These are phyloP conservation scores for Ascochyta koolunga DNA, from an alignment of 2,329 filamentous ascomycete genomes.

Conservation along the genomic window DNA sequence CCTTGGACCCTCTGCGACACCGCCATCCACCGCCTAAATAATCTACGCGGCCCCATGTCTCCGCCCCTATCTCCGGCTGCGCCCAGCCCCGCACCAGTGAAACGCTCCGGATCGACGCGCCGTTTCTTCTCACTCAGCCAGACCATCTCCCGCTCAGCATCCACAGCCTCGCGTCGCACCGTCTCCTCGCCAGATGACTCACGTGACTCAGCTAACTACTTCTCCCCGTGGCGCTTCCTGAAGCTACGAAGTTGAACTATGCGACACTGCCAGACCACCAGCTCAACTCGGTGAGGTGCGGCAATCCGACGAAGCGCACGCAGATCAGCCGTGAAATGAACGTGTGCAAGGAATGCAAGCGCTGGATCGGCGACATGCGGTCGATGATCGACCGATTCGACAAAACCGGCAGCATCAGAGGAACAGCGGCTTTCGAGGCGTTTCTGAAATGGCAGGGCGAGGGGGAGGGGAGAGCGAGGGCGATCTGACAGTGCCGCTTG, in stretches of 20 bases:
- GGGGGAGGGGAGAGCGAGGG: conserved; percentile 23
- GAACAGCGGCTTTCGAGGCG: conserved; percentile 38
- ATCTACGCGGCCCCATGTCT: conserved; percentile 36
- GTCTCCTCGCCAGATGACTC: conserved; percentile 17
- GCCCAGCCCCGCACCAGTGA: conserved; percentile 18
- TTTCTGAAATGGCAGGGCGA: conserved; percentile 37
- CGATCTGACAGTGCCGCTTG: conserved; percentile 30
- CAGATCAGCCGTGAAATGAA: conserved; percentile 32
- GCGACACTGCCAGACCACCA: conserved; percentile 36
- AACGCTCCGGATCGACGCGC: conserved; percentile 29
- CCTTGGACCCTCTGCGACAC: conserved; percentile 39
- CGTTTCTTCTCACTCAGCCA: conserved; percentile 35
- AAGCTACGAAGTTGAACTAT: conserved; percentile 21
- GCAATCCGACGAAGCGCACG: conserved; percentile 23
- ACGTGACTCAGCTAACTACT: conserved; percentile 21
- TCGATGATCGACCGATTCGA: conserved; percentile 39
- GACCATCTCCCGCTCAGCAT: conserved; percentile 32
- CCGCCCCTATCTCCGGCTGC: conserved; percentile 30
- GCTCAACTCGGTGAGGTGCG: conserved; percentile 28
- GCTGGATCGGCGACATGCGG: conserved; percentile 38
- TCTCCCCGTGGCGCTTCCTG: not conserved
- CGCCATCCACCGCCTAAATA: conserved; percentile 30
- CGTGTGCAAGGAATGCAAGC: conserved; percentile 39
- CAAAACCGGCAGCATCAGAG: conserved; percentile 37
- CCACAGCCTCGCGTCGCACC: conserved; percentile 28